A percentile compares a stretch with the other conserved stretches of the same genome.
phyloP scores from a whole-genome alignment of 2,329 filamentous ascomycete species.

The Ophiostoma montium region DNA sequence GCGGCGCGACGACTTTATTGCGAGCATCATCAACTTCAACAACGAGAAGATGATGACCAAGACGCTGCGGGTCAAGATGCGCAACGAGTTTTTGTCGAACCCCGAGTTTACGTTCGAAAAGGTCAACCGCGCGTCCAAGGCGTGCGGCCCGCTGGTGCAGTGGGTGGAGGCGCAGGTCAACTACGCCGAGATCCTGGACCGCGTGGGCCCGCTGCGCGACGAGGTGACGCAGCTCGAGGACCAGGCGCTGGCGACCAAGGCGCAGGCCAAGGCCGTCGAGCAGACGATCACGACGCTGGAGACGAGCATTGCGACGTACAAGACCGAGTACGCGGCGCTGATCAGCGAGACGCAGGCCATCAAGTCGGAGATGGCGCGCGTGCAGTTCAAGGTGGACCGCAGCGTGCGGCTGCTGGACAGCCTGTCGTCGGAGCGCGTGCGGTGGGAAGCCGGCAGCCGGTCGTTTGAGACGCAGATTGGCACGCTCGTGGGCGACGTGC shows the following conservation, averaged over 20 bases:
- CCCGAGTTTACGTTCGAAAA: conserved; percentile 93
- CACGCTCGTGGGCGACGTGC: conserved; percentile 87
- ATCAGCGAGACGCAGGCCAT: conserved; percentile 97
- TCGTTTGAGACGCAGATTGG: conserved; percentile 97
- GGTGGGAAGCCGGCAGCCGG: conserved; percentile 96
- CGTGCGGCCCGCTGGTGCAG: conserved; percentile 89
- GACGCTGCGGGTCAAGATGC: conserved; percentile 70
- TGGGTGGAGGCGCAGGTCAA: conserved; percentile 96
- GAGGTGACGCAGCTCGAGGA: conserved; percentile 82
- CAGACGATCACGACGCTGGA: conserved; percentile 75
- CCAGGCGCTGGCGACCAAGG: conserved; percentile 80
- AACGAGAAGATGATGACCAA: conserved; percentile 93
- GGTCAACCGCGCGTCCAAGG: conserved; percentile 91
- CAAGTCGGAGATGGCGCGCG: conserved; percentile 89
- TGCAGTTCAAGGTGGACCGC: conserved; percentile 95
- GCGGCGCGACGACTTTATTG: conserved; percentile 89
- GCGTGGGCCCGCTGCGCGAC: conserved; percentile 80
- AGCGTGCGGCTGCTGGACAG: conserved; percentile 91
- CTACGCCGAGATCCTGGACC: conserved; percentile 93
- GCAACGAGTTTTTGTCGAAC: conserved; percentile 79
- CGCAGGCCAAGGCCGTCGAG: conserved; percentile 81
- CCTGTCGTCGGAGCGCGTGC: conserved; percentile 77
- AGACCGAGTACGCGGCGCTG: conserved; percentile 85
- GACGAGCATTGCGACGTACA: conserved; percentile 85
- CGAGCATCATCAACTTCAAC: conserved; percentile 93